Percentiles rank a stretch among this genome's conserved stretches.
Evolutionary conservation across 371 early-diverging fungal species (phyloP).

Genomic region (Rhizopus microsporus): DNA sequence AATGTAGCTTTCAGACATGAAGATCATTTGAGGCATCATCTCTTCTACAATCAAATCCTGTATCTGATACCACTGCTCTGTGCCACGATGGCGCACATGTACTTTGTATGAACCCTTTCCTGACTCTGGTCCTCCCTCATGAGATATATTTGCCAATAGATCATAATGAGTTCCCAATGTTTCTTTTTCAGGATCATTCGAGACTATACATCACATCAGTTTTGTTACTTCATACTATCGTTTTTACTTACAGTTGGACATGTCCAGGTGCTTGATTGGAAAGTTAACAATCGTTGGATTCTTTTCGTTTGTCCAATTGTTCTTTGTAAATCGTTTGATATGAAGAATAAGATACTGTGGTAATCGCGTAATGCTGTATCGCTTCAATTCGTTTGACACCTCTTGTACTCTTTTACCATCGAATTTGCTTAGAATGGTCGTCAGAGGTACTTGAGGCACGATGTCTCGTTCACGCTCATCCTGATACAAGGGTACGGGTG

Average conservation of each 20-base stretch:
- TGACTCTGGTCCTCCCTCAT: constrained; percentile 80
- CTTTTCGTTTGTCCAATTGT: constrained; percentile 87
- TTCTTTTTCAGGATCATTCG: constrained; percentile 50
- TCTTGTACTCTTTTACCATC: constrained; percentile 80
- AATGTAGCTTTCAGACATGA: constrained; percentile 90
- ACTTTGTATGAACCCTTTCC: constrained; percentile 79
- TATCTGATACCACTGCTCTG: constrained; percentile 93
- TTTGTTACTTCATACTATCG: not conserved
- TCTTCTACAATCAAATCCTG: constrained; percentile 94
- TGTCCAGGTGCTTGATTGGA: constrained; percentile 82
- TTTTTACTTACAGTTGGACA: constrained; percentile 66
- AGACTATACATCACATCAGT: constrained; percentile 31
- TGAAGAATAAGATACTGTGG: constrained; percentile 91
- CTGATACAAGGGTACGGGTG: constrained; percentile 90
- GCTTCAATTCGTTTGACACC: constrained; percentile 61
- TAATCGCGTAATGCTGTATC: constrained; percentile 73
- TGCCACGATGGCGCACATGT: constrained; percentile 78
- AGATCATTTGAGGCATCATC: constrained; percentile 93
- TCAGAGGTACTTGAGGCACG: constrained; percentile 90
- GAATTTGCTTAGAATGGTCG: constrained; percentile 80
- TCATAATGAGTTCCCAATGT: constrained; percentile 71
- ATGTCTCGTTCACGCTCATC: constrained; percentile 87
- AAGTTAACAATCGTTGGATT: constrained; percentile 98
- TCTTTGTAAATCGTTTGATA: constrained; percentile 90
- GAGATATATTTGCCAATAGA: constrained; percentile 89